Evolutionary conservation across 805 yeast genomes (phyloP).

Genomic region (Ogataea philodendri): DNA sequence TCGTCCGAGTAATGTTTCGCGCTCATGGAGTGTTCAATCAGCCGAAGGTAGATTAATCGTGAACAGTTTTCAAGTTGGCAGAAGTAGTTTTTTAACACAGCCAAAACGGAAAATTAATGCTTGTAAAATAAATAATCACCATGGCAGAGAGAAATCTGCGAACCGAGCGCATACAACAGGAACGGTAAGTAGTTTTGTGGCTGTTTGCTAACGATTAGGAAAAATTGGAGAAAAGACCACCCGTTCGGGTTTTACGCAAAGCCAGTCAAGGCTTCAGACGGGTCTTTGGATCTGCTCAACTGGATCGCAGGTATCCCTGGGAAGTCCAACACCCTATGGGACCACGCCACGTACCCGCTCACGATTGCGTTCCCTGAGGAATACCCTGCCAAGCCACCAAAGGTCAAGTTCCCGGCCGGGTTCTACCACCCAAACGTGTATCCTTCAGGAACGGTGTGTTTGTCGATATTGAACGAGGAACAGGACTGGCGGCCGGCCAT

Average conservation of each 20-base stretch:
- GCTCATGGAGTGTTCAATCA: constrained; percentile 7
- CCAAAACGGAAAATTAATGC: constrained; percentile 3
- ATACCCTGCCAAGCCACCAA: constrained; percentile 96
- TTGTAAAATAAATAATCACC: background rate
- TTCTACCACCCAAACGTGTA: constrained; percentile 97
- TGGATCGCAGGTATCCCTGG: constrained; percentile 99
- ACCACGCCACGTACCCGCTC: constrained; percentile 83
- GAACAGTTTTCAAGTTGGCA: constrained; percentile 9
- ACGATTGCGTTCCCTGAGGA: constrained; percentile 83
- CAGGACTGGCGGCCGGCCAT: constrained; percentile 99
- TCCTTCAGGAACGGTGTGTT: constrained; percentile 95
- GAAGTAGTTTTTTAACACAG: constrained; percentile 7
- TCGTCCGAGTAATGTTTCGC: constrained; percentile 33
- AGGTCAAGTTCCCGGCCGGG: constrained; percentile 81
- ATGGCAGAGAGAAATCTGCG: constrained; percentile 45
- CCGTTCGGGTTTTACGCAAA: constrained; percentile 97
- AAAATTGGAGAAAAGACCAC: constrained; percentile 97
- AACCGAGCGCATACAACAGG: constrained; percentile 85
- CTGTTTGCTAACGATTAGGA: constrained; percentile 43
- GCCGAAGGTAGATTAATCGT: too few relatives aligned
- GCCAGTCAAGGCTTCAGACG: constrained; percentile 78
- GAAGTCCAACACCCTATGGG: constrained; percentile 82
- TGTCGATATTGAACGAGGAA: constrained; percentile 87
- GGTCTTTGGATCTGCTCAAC: constrained; percentile 74
- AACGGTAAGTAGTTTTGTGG: constrained; percentile 46